Evolutionary conservation across 805 yeast genomes (phyloP), one percentile per base, ranked within the genome.

Genomic region (Scheffersomyces amazonensis): DNA sequence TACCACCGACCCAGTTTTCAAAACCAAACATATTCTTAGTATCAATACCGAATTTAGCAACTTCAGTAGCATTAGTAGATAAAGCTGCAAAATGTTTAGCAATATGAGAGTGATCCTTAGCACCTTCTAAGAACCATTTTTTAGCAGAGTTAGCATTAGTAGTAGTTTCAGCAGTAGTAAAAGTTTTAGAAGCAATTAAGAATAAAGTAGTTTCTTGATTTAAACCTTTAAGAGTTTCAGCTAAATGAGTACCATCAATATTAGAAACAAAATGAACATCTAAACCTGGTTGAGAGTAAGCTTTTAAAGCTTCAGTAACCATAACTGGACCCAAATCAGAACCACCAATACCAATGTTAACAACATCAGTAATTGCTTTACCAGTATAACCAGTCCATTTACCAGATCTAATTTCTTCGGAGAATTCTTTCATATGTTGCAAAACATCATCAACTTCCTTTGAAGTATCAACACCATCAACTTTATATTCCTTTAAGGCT

Each of bases 1-100:
- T 85, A 62, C 99, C 99, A 60, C 99, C 99, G 49, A 93, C 99
- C 99, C 99, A 93, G 71, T 73, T 83, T 66, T 90, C 96, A 58
- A 93, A 93, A 48, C 95, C 98, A 69, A 93, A 93, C 99, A 93
- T 93, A 77, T 93, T 93, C 65, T 81, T 84, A 62, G 96, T 81
- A 73, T 93, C 98, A 53, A 93, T 93, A 60, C 99, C 99, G 57
- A 93, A 93, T 71, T 87, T 86, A 56, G 83, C 76, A 48, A 93
- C 99, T 68, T 86, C 97, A 36, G 67, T 69, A 44, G 87, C 95
- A 66, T 93, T 93, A 47, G 99, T 93, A 46, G 96, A 87, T 51
- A 93, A 76, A 41, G 99, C 99, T 54, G 83, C 99, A 61, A 93
- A 93, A 76, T 93, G 99, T 77, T 91, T 90, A 43, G 97, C 96